Percentiles rank a stretch among this genome's conserved stretches.
Conservation (phyloP, 352 stramenopile genomes). For the Pythium sukuiense region DNA sequence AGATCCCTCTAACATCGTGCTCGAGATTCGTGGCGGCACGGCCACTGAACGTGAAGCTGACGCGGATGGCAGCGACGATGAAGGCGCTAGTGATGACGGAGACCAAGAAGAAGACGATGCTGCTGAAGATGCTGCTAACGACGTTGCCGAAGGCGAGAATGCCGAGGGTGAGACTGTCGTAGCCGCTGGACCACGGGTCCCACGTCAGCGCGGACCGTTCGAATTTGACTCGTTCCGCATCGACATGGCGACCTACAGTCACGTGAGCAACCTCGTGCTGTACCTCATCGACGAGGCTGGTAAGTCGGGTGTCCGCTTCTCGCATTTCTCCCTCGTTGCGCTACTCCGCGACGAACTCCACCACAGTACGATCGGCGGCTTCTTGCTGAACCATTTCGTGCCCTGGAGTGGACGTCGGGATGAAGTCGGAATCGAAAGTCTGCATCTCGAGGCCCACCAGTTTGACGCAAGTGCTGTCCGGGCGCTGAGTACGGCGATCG, state of each 20-base stretch:
- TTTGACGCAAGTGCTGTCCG: constrained; percentile 22
- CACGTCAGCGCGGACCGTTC: constrained; percentile 12
- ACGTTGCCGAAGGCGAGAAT: not conserved
- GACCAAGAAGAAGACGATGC: not conserved
- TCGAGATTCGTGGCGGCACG: not conserved
- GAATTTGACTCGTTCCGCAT: constrained; percentile 19
- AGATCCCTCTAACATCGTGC: constrained; percentile 1
- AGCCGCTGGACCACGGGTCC: not conserved
- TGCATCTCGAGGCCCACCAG: constrained; percentile 1
- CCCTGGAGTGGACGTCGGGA: constrained; percentile 20
- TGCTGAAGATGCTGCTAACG: not conserved
- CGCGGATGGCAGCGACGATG: not conserved
- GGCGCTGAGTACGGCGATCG: constrained; percentile 21
- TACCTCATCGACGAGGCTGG: constrained; percentile 22
- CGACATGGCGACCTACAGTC: constrained; percentile 2
- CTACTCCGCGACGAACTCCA: constrained; percentile 16
- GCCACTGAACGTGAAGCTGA: not conserved
- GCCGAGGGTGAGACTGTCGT: not conserved
- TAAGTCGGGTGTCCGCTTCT: constrained; percentile 19
- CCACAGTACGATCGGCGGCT: constrained; percentile 22
- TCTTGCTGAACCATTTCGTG: constrained; percentile 23
- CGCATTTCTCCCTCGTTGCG: constrained; percentile 6
- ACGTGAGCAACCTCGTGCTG: constrained; percentile 16
- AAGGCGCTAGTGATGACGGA: not conserved
- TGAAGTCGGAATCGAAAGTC: constrained; percentile 4